Evolutionary conservation across 2,329 filamentous ascomycete genomes (phyloP).

Genomic region (Paraphoma sp.): DNA sequence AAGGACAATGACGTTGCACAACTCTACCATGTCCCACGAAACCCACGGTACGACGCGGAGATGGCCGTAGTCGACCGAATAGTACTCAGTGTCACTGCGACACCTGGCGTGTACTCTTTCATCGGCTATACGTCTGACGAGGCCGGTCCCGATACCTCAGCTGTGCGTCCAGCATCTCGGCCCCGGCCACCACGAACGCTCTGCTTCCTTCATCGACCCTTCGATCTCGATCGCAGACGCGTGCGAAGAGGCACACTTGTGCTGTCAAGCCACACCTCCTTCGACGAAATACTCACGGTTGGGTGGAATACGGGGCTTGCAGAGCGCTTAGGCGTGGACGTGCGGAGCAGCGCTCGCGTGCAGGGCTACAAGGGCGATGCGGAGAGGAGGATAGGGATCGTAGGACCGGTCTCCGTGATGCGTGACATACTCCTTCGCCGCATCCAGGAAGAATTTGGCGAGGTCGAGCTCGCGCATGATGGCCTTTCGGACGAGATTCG

Average conservation of each 20-base stretch:
- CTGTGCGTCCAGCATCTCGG: not conserved
- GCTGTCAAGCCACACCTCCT: conserved; percentile 45
- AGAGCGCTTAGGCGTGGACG: conserved; percentile 36
- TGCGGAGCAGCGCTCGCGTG: conserved; percentile 36
- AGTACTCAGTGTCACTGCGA: conserved; percentile 40
- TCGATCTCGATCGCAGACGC: conserved; percentile 35
- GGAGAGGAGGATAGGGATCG: conserved; percentile 46
- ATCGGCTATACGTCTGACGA: conserved; percentile 26
- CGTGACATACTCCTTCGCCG: conserved; percentile 19
- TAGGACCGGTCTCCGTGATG: conserved; percentile 27
- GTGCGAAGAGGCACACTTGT: conserved; percentile 37
- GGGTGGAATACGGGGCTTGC: conserved; percentile 48
- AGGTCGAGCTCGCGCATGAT: conserved; percentile 30
- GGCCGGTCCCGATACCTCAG: conserved; percentile 1
- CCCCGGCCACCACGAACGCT: conserved; percentile 32
- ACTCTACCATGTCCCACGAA: conserved; percentile 42
- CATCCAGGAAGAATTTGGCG: conserved; percentile 37
- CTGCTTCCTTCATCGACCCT: conserved; percentile 44
- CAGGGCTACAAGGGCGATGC: conserved; percentile 50
- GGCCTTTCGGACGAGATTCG: conserved; percentile 31
- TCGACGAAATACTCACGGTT: conserved; percentile 49
- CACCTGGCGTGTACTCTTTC: conserved; percentile 35
- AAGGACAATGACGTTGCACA: conserved; percentile 42
- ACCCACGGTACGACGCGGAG: conserved; percentile 35
- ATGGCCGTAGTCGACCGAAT: conserved; percentile 36